These are phyloP conservation scores for thale cress (Arabidopsis thaliana) DNA, from an alignment of 345 rosid genomes.

Conservation along the genomic window DNA sequence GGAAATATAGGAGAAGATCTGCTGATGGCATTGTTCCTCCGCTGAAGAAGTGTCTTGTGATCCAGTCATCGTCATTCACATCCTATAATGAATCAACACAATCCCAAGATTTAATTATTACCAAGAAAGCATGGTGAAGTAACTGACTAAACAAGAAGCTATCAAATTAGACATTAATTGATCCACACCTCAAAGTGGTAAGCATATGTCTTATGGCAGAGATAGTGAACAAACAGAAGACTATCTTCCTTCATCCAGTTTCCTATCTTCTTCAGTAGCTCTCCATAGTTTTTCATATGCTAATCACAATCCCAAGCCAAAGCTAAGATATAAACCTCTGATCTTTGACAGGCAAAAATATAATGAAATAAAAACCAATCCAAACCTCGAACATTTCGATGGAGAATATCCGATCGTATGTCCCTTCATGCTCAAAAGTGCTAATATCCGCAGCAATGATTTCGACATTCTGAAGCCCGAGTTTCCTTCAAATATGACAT, in stretches of 20 bases:
- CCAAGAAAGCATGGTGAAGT: neutral
- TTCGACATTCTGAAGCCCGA: conserved; percentile 67
- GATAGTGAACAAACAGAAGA: conserved; percentile 79
- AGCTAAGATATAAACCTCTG: neutral
- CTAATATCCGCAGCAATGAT: conserved; percentile 81
- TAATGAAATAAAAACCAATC: neutral
- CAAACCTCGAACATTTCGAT: conserved; percentile 92
- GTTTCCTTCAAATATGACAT: conserved; percentile 49
- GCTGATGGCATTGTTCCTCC: conserved; percentile 96
- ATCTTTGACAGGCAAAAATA: neutral
- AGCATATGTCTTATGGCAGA: conserved; percentile 86
- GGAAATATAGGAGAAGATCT: conserved; percentile 86
- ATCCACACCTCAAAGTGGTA: conserved; percentile 78
- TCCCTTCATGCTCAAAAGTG: conserved; percentile 75
- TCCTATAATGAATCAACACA: conserved; percentile 51
- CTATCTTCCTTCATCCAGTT: conserved; percentile 84
- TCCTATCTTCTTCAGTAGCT: conserved; percentile 77
- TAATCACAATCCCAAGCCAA: conserved; percentile 33
- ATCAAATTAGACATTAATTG: neutral
- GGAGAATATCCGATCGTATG: conserved; percentile 72
- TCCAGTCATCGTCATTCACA: conserved; percentile 89
- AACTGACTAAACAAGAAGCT: neutral
- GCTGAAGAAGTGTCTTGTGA: conserved; percentile 80
- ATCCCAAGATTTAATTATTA: neutral
- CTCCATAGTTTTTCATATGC: conserved; percentile 89